phyloP scores from a whole-genome alignment of 345 rosid genomes.

The Eucalyptus marginata region DNA sequence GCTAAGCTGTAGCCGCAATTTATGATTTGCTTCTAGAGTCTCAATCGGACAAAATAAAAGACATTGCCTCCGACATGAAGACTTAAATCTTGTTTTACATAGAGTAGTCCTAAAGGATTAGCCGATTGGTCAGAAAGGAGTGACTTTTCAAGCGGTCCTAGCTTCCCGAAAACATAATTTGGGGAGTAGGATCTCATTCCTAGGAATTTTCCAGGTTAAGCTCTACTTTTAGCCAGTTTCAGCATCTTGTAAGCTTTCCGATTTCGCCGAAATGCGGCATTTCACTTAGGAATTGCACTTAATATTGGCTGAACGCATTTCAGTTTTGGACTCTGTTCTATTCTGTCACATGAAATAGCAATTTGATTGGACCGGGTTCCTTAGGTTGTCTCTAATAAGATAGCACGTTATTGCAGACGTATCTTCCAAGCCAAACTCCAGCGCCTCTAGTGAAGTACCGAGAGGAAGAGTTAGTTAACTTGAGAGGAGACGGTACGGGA shows the following conservation, averaged over 20 bases:
- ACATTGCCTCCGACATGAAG: background rate
- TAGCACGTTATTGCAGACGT: background rate
- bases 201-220: background rate
- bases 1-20: background rate
- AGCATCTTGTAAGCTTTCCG: background rate
- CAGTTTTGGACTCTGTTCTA: background rate
- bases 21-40: background rate
- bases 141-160: background rate
- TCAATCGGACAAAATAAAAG: background rate
- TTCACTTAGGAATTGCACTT: background rate
- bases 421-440: constrained; percentile 27
- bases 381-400: background rate
- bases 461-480: constrained; percentile 17
- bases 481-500: constrained; percentile 26
- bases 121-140: background rate
- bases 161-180: background rate
- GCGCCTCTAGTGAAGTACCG: constrained; percentile 15
- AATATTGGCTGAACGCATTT: background rate
- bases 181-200: background rate
- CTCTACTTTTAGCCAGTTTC: background rate
- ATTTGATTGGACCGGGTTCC: background rate
- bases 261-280: background rate
- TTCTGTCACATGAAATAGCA: background rate
- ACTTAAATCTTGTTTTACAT: background rate
- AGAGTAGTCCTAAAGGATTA: background rate